Conservation (phyloP, 1,139 yeast species). For the Yamadazyma sp. region DNA sequence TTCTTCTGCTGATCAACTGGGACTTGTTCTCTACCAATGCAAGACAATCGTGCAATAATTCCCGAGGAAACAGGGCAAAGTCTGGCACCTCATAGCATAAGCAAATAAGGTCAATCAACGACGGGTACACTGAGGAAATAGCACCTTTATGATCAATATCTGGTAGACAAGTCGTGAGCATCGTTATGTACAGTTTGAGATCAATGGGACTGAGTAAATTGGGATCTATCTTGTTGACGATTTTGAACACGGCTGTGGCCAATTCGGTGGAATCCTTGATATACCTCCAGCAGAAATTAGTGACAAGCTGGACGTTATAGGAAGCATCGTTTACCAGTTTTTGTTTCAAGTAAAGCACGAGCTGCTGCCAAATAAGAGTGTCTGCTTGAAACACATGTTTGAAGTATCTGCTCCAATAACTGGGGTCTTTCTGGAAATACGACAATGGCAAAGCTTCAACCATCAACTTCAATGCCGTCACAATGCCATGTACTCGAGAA, state of each 20-base stretch:
- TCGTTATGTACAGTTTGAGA: not conserved
- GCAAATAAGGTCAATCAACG: conserved; percentile 63
- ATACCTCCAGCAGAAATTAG: conserved; percentile 80
- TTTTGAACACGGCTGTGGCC: conserved; percentile 35
- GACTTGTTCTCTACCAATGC: conserved; percentile 53
- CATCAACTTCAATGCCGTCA: conserved; percentile 55
- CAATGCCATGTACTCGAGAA: conserved; percentile 65
- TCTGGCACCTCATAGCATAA: conserved; percentile 39
- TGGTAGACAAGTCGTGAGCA: conserved; percentile 56
- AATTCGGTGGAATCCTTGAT: conserved; percentile 73
- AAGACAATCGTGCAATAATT: conserved; percentile 60
- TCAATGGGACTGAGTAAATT: not conserved
- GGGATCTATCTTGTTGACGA: not conserved
- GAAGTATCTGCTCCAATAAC: conserved; percentile 6
- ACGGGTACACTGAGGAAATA: conserved; percentile 81
- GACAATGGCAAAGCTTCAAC: conserved; percentile 17
- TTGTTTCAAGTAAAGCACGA: not conserved
- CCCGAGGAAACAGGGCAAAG: conserved; percentile 37
- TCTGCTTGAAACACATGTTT: conserved; percentile 3
- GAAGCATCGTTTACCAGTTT: not conserved
- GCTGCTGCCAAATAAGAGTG: conserved; percentile 44
- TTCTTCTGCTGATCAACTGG: conserved; percentile 78
- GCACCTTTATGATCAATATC: conserved; percentile 88
- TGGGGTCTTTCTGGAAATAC: conserved; percentile 1
- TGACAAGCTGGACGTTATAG: conserved; percentile 41